A percentile compares a stretch with the other conserved stretches of the same genome.
Evolutionary conservation across 352 stramenopile species (phyloP).

Genomic region (Globisporangium heterothallicum): DNA sequence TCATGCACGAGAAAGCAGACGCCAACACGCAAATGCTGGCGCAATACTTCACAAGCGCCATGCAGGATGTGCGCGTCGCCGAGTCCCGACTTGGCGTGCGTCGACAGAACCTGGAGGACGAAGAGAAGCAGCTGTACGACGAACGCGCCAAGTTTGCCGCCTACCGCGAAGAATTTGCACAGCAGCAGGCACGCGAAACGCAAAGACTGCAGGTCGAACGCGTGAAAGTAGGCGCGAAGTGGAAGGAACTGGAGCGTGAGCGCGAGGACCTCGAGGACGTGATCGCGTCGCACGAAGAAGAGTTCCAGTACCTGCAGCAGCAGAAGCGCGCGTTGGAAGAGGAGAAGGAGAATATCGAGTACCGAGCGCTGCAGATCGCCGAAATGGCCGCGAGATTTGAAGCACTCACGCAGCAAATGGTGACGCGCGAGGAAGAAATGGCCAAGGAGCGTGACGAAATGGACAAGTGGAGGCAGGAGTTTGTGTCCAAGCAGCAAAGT

Average conservation of each 20-base stretch:
- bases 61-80: conserved; percentile 40
- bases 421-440: conserved; percentile 12
- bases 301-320: conserved; percentile 36
- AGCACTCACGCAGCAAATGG: conserved; percentile 14
- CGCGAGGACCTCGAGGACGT: conserved; percentile 33
- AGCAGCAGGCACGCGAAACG: conserved; percentile 29
- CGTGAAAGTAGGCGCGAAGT: conserved; percentile 25
- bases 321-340: conserved; percentile 24
- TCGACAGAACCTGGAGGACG: conserved; percentile 31
- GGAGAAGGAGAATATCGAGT: conserved; percentile 18
- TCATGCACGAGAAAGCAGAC: conserved; percentile 47
- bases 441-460: conserved; percentile 8
- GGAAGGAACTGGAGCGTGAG: conserved; percentile 32
- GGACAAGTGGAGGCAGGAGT: conserved; percentile 16
- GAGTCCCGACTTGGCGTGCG: conserved; percentile 36
- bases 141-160: conserved; percentile 43
- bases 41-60: conserved; percentile 26
- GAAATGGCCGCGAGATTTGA: conserved; percentile 18
- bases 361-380: conserved; percentile 17
- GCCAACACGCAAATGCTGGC: conserved; percentile 36
- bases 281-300: conserved; percentile 38
- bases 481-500: conserved; percentile 22
- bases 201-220: conserved; percentile 25
- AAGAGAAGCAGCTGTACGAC: conserved; percentile 44
- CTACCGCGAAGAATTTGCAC: conserved; percentile 38